phyloP scores from a whole-genome alignment of 1,284 basidiomycete genomes.

The Papiliotrema terrestris region DNA sequence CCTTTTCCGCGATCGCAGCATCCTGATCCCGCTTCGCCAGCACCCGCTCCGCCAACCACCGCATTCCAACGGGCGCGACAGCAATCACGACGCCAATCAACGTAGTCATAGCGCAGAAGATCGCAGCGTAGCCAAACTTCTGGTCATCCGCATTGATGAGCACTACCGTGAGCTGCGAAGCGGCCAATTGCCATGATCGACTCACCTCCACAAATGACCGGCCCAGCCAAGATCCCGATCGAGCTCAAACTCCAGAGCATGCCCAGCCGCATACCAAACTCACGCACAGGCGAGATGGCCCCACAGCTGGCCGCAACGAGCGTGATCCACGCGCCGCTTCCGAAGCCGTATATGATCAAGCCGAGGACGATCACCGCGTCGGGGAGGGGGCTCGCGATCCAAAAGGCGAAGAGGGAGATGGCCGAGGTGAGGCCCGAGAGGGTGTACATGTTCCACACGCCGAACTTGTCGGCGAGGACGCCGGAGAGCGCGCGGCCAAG shows the following conservation, averaged over 20 bases:
- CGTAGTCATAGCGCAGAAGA: constrained; percentile 23
- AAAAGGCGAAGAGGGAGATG: constrained; percentile 38
- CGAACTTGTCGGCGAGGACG: constrained; percentile 35
- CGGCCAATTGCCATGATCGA: too few species aligned
- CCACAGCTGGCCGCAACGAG: constrained; percentile 40
- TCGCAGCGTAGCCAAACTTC: constrained; percentile 32
- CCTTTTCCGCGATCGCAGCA: too few species aligned
- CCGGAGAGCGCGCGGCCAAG: constrained; percentile 36
- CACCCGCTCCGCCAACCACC: too few species aligned
- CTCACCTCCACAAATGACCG: constrained; percentile 39
- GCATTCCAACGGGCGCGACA: not conserved
- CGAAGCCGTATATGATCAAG: constrained; percentile 34
- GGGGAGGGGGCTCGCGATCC: constrained; percentile 30
- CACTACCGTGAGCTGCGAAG: constrained; percentile 14
- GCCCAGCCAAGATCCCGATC: constrained; percentile 36
- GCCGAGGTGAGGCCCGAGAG: constrained; percentile 19
- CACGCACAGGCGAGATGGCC: constrained; percentile 38
- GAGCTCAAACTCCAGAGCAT: constrained; percentile 38
- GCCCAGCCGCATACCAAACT: constrained; percentile 45
- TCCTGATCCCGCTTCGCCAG: too few species aligned
- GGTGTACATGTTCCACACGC: constrained; percentile 40
- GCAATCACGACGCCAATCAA: not conserved
- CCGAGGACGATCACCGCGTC: constrained; percentile 35
- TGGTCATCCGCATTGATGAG: constrained; percentile 20
- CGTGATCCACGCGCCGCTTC: constrained; percentile 39